Evolutionary conservation across 192 early-diverging fungal genomes (phyloP).

Genomic region (Radiomyces spectabilis): DNA sequence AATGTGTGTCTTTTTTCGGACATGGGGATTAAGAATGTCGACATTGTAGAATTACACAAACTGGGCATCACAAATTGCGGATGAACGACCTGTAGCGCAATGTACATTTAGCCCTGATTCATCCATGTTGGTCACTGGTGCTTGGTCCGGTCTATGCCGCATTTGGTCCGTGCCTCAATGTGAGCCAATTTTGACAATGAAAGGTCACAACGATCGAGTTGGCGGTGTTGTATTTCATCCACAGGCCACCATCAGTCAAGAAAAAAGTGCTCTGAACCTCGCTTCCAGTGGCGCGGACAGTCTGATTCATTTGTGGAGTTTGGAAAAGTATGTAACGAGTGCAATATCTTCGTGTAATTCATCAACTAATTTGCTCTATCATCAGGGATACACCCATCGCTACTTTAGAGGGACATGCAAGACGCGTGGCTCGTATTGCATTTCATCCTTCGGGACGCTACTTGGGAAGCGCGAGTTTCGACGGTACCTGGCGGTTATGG

Average conservation of each 20-base stretch:
- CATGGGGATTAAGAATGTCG: background rate
- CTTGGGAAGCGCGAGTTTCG: conserved; percentile 66
- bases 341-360: conserved; percentile 25
- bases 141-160: conserved; percentile 81
- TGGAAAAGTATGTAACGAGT: conserved; percentile 55
- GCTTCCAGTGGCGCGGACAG: conserved; percentile 82
- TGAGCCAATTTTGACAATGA: conserved; percentile 31
- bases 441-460: conserved; percentile 88
- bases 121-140: conserved; percentile 64
- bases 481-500: conserved; percentile 96
- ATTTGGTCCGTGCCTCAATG: conserved; percentile 83
- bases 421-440: conserved; percentile 75
- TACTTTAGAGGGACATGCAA: conserved; percentile 71
- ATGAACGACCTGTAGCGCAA: conserved; percentile 77
- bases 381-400: conserved; percentile 60
- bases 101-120: conserved; percentile 79
- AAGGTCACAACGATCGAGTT: conserved; percentile 83
- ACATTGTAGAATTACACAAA: conserved; percentile 50
- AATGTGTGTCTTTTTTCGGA: background rate
- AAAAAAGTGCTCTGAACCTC: conserved; percentile 56
- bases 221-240: conserved; percentile 90
- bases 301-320: conserved; percentile 73
- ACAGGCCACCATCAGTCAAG: conserved; percentile 52
- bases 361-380: background rate
- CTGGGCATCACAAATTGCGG: conserved; percentile 79